Percentiles rank a stretch among this genome's conserved stretches.
Conservation (phyloP, 2,329 filamentous ascomycete species). For the Calonectria crousiana region DNA sequence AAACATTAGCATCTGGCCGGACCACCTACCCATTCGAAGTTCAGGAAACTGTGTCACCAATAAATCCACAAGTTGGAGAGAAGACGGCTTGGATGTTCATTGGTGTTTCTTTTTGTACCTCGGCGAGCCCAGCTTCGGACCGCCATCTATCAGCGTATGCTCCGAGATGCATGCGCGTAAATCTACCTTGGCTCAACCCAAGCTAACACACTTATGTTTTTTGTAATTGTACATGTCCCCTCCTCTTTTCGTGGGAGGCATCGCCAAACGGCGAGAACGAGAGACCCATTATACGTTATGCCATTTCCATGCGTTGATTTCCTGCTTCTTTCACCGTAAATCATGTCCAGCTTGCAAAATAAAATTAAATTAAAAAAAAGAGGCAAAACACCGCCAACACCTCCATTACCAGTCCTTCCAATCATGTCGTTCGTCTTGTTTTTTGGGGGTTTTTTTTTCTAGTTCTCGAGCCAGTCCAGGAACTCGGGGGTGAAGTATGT, state of each 20-base stretch:
- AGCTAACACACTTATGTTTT: neutral
- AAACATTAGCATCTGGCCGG: neutral
- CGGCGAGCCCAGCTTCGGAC: neutral
- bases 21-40: neutral
- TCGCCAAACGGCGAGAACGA: slow-evolving; percentile 12
- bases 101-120: neutral
- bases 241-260: neutral
- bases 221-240: slow-evolving; percentile 13
- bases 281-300: slow-evolving; percentile 20
- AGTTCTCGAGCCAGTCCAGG: slow-evolving; percentile 74
- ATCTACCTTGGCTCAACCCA: slow-evolving; percentile 4
- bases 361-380: slow-evolving; percentile 24
- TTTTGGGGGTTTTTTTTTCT: slow-evolving; percentile 48
- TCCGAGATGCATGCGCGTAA: neutral
- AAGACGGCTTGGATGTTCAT: neutral
- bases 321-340: slow-evolving; percentile 25
- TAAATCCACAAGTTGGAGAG: neutral
- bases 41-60: neutral
- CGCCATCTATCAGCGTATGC: slow-evolving; percentile 14
- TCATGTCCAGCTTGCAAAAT: slow-evolving; percentile 27
- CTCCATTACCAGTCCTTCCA: slow-evolving; percentile 7
- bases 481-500: slow-evolving; percentile 94
- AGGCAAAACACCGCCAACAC: slow-evolving; percentile 29
- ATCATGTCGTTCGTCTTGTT: slow-evolving; percentile 20
- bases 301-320: slow-evolving; percentile 17